phyloP scores from a whole-genome alignment of 2,329 filamentous ascomycete species.

The Bertia moriformis region DNA sequence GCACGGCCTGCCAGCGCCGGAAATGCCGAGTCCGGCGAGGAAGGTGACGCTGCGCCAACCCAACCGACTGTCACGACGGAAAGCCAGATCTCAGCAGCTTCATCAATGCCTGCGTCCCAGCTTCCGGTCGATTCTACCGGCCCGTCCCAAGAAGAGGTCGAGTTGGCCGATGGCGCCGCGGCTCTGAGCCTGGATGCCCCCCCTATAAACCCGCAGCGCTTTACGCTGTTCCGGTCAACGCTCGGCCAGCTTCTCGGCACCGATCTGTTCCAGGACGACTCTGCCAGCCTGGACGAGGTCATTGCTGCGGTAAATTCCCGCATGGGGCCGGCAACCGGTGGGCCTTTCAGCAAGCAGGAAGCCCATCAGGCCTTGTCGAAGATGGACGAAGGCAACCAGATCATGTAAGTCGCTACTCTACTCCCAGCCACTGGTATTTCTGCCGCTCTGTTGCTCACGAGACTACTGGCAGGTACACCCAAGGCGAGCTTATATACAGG shows the following conservation, averaged over 20 bases:
- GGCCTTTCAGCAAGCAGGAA: constrained; percentile 57
- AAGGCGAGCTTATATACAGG: constrained; percentile 56
- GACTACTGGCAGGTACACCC: constrained; percentile 28
- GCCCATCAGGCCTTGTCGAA: constrained; percentile 62
- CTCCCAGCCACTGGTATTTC: too few species aligned
- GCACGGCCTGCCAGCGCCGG: too few species aligned
- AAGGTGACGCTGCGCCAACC: too few species aligned
- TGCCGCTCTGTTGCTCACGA: not conserved
- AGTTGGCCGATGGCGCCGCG: constrained; percentile 25
- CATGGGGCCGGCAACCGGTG: constrained; percentile 34
- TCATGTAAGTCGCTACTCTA: constrained; percentile 64
- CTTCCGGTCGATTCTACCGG: constrained; percentile 30
- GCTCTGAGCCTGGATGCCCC: constrained; percentile 24
- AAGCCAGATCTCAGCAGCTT: constrained; percentile 11
- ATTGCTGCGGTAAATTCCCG: constrained; percentile 67
- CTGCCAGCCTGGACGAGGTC: constrained; percentile 60
- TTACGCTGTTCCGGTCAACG: constrained; percentile 63
- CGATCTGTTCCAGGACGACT: constrained; percentile 74
- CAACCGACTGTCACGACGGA: constrained; percentile 4
- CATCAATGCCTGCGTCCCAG: constrained; percentile 41
- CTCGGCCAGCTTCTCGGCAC: constrained; percentile 74
- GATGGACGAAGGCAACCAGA: constrained; percentile 72
- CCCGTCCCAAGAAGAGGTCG: constrained; percentile 17
- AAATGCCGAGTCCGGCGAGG: constrained; percentile 18
- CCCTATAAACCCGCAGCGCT: constrained; percentile 45